Percentiles rank a stretch among this genome's conserved stretches.
phyloP scores from a whole-genome alignment of 2,329 filamentous ascomycete species.

The Alternaria infectoria region DNA sequence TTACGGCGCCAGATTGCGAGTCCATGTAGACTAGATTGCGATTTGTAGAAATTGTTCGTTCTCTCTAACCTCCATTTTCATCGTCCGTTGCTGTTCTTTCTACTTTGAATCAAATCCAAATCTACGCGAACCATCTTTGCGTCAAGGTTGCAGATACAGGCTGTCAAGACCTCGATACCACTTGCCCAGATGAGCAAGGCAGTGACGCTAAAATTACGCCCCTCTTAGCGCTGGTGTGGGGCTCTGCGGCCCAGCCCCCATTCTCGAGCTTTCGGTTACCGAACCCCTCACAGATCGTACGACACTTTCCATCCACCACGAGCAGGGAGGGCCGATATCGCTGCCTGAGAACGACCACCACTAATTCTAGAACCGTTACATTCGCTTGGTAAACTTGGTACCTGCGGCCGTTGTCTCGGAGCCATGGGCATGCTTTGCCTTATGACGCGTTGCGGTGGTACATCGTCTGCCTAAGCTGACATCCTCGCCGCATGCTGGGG shows the following conservation, averaged over 20 bases:
- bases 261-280: neutral
- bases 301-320: neutral
- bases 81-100: neutral
- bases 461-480: neutral
- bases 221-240: neutral
- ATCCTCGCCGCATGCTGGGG: neutral
- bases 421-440: neutral
- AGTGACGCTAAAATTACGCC: neutral
- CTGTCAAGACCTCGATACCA: neutral
- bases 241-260: neutral
- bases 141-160: neutral
- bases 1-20: neutral
- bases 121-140: neutral
- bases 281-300: neutral
- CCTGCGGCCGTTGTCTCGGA: neutral
- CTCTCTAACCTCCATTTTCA: neutral
- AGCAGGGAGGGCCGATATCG: neutral
- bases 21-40: constrained; percentile 10
- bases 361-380: neutral
- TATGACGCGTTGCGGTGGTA: neutral
- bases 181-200: neutral
- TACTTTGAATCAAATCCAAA: neutral
- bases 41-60: neutral
- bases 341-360: neutral
- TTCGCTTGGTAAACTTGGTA: neutral